Conservation (phyloP, 495 filamentous ascomycete species). For the Corynascus novoguineensis region DNA sequence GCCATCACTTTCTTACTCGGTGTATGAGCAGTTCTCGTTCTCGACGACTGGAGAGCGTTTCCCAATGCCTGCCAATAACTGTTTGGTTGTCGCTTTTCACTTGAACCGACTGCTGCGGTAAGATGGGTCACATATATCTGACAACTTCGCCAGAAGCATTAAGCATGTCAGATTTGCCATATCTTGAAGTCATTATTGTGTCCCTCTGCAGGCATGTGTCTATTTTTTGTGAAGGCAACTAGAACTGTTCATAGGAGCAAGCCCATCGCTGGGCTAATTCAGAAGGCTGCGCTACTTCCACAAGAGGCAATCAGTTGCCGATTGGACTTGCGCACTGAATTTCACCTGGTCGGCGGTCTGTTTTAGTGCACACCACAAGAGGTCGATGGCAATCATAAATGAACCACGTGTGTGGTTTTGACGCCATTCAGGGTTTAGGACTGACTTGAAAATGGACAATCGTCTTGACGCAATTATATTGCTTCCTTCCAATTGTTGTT, state of each 20-base stretch:
- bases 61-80: background rate
- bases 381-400: background rate
- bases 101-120: background rate
- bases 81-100: slow-evolving; percentile 7
- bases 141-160: background rate
- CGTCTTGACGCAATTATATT: too few relatives aligned
- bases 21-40: background rate
- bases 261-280: background rate
- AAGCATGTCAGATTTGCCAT: slow-evolving; percentile 7
- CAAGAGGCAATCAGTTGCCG: background rate
- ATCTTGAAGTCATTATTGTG: background rate
- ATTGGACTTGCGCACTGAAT: too few relatives aligned
- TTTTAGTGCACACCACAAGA: background rate
- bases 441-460: background rate
- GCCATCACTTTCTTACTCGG: background rate
- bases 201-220: background rate
- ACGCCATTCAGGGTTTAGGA: background rate
- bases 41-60: background rate
- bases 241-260: background rate
- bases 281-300: background rate
- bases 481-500: background rate
- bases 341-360: background rate
- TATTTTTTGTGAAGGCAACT: background rate
- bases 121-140: background rate
- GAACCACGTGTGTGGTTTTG: background rate